Base-by-base conservation (phyloP, 495 filamentous ascomycete species). In the Xeromyces bisporus region DNA sequence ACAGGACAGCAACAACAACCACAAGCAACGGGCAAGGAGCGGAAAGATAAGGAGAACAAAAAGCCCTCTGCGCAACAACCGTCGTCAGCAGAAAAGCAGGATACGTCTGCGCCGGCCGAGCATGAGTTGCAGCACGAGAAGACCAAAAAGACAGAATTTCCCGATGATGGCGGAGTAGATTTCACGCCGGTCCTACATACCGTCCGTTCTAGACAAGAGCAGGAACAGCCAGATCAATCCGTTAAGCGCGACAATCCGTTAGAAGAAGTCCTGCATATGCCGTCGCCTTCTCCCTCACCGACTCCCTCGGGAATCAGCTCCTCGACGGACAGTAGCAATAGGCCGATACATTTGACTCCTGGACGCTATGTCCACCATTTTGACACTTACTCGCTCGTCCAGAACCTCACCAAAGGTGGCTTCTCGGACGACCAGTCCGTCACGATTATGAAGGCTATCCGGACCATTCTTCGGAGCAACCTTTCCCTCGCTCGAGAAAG, bases 351-450 rank as follows among this genome's bases (percentile, higher is more conserved):
- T 40, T 42, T 93, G 18, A 59, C 71, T 5, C 69, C 81, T 0
- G 68, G 80, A 10, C 80, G 71, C 2, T 87, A 93, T 50, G 71
- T 93, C 8, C 89, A 97, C 58, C 83, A 94, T 58, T 97, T 97
- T 51, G 89, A 97, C 56, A 92, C 77, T 11, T 96, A 85, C 45
- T 72, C 71, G 3, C 66, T 93, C 1, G 89, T 93, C 3, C 74
- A 75, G 28, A 67, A 80, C 39, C 71, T 97, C 3, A 61, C 73
- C 13, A 51, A 53, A 0, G 67, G 74, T 13, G 80, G 75, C 2
- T 93, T 83, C 52, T 70, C 59, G 5, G 53, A 64, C 9, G 62
- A 62, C 0, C 84, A 92, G 48, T 66, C 79, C 21, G 69, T 80
- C 27, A 78, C 71, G 1, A 60, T 78, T 26, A 96, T 96, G 87